Conservation (phyloP, 768 basidiomycete genomes). For the Pleurotus djamor region DNA sequence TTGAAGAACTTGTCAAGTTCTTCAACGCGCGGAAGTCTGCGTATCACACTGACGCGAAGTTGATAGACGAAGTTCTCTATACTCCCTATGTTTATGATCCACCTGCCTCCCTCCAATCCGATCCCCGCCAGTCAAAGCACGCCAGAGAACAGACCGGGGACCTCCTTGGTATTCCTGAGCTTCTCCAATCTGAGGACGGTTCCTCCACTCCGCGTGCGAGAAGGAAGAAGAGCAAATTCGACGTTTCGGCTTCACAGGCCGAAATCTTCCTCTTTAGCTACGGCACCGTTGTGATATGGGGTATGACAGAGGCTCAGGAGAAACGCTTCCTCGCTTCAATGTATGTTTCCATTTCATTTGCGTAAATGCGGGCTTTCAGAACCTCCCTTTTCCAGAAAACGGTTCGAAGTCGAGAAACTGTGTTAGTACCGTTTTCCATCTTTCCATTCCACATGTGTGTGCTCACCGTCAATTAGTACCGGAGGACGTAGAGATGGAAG, state of each 20-base stretch:
- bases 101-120: constrained; percentile 27
- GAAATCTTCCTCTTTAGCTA: constrained; percentile 95
- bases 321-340: constrained; percentile 86
- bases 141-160: constrained; percentile 48
- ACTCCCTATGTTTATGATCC: constrained; percentile 86
- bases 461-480: constrained; percentile 44
- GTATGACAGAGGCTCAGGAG: constrained; percentile 94
- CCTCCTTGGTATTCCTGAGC: constrained; percentile 75
- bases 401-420: constrained; percentile 90
- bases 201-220: constrained; percentile 24
- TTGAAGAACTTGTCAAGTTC: constrained; percentile 86
- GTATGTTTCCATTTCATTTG: constrained; percentile 43
- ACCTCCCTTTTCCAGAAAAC: constrained; percentile 54
- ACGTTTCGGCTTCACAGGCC: constrained; percentile 64
- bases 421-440: constrained; percentile 35
- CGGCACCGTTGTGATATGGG: constrained; percentile 96
- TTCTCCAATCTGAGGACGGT: constrained; percentile 37
- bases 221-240: constrained; percentile 64
- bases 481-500: constrained; percentile 95
- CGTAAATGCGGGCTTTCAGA: constrained; percentile 1
- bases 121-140: constrained; percentile 20
- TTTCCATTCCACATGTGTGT: not conserved
- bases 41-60: constrained; percentile 83
- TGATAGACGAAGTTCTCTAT: constrained; percentile 93
- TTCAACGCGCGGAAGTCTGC: constrained; percentile 80